These are phyloP conservation scores for Oehlia diaphana DNA, from an alignment of 192 early-diverging fungal species.

Conservation along the genomic window DNA sequence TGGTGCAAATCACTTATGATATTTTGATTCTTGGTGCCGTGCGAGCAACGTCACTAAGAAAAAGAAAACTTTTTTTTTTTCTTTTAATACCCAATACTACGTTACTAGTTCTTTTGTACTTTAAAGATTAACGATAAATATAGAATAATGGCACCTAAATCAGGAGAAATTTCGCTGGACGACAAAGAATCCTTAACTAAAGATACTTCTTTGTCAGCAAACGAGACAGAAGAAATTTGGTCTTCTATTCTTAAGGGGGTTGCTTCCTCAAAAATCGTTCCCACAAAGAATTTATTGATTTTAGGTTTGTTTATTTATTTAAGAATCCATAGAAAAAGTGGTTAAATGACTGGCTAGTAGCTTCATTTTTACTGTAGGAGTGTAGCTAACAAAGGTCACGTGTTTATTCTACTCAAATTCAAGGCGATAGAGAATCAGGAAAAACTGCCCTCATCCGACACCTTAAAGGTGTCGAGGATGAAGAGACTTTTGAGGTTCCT, in stretches of 20 bases:
- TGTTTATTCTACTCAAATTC: not conserved
- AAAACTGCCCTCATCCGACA: constrained; percentile 80
- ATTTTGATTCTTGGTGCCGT: too few relatives aligned
- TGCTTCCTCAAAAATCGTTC: constrained; percentile 71
- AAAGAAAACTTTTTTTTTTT: not conserved
- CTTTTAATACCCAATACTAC: not conserved
- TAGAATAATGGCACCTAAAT: constrained; percentile 10
- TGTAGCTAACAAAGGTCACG: not conserved
- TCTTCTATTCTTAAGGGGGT: constrained; percentile 75
- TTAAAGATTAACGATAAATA: not conserved
- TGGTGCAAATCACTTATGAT: too few relatives aligned
- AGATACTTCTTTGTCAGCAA: not conserved
- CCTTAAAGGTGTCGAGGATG: constrained; percentile 49
- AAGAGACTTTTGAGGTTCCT: constrained; percentile 34
- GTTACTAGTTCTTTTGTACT: not conserved
- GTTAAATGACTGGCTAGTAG: not conserved
- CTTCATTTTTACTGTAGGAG: not conserved
- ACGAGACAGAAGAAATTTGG: constrained; percentile 66
- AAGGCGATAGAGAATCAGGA: constrained; percentile 77
- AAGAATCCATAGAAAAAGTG: not conserved
- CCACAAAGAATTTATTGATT: constrained; percentile 79
- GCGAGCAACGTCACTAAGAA: not conserved
- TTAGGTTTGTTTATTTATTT: constrained; percentile 53
- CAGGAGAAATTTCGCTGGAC: not conserved
- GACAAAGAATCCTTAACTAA: not conserved